Evolutionary conservation across 805 yeast species (phyloP), one percentile per base, ranked within the genome.

Genomic region (Jamesozyma hellenica): DNA sequence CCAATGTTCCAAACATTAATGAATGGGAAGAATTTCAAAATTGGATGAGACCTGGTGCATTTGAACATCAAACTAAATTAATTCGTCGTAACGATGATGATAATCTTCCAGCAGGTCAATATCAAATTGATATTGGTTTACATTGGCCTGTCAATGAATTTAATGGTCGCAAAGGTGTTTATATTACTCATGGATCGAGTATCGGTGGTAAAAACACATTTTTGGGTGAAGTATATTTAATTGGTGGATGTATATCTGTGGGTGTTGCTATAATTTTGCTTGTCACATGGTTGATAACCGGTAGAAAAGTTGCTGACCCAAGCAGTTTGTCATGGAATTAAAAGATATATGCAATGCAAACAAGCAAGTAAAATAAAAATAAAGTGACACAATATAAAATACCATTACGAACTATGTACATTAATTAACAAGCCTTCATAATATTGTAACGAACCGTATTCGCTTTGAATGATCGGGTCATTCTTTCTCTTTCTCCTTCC

Each of bases 41-140:
- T 60, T 90, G 98, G 98, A 90, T 90, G 96, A 76, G 94, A 53
- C 78, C 90, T 2, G 78, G 88, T 6, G 92, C 85, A 0, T 66
- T 83, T 44, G 72, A 88, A 14, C 64, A 68, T 16, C 80, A 80
- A 56, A 72, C 78, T 47, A 82, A 82, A 58, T 60, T 83, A 58
- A 75, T 75, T 10, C 67, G 74, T 39, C 70, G 83, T 55, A 82
- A 81, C 53, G 77, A 74, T 44, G 55, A 75, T 35, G 79, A 75
- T 30, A 60, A 61, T 2, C 58, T 82, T 44, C 53, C 60, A 11
- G 64, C 66, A 4, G 92, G 92, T 30, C 67, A 67, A 11, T 83
- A 82, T 53, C 76, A 80, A 58, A 64, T 79, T 16, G 63, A 70
- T 30, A 70, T 80, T 30, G 92, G 87, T 0, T 65, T 82, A 45